phyloP scores from a whole-genome alignment of 73 alveolate genomes.

The Blepharisma japonicum region DNA sequence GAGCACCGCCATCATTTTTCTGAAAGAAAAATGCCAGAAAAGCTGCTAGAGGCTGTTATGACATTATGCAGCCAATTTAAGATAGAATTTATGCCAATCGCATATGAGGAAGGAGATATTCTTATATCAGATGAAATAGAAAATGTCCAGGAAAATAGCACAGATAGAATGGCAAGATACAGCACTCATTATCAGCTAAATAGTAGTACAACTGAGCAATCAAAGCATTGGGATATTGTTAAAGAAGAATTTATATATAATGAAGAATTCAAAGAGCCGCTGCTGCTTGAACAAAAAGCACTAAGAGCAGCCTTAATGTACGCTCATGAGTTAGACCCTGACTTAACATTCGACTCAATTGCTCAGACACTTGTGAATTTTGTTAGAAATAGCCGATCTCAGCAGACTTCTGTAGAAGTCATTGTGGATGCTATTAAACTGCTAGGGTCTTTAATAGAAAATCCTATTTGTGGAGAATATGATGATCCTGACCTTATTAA shows the following conservation, averaged over 20 bases:
- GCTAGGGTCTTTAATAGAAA: background rate
- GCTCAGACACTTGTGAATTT: slow-evolving; percentile 5
- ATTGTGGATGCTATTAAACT: background rate
- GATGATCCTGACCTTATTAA: background rate
- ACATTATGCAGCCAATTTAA: background rate
- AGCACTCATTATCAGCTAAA: too few species aligned
- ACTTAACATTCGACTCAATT: background rate
- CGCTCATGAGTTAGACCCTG: background rate
- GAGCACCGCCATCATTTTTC: background rate
- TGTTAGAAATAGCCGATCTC: background rate
- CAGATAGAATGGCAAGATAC: background rate
- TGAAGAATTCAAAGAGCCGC: background rate
- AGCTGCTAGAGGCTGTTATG: background rate
- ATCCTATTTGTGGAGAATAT: background rate
- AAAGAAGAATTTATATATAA: background rate
- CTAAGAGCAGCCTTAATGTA: background rate
- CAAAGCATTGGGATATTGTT: background rate
- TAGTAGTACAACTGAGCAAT: too few species aligned
- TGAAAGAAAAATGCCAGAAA: background rate
- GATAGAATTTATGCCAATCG: background rate
- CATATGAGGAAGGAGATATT: background rate
- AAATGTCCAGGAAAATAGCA: background rate
- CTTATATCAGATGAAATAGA: background rate
- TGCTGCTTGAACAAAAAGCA: slow-evolving; percentile 6
- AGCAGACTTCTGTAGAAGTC: background rate